Conservation (phyloP, 768 basidiomycete species). For the Hydnomerulius pinastri region DNA sequence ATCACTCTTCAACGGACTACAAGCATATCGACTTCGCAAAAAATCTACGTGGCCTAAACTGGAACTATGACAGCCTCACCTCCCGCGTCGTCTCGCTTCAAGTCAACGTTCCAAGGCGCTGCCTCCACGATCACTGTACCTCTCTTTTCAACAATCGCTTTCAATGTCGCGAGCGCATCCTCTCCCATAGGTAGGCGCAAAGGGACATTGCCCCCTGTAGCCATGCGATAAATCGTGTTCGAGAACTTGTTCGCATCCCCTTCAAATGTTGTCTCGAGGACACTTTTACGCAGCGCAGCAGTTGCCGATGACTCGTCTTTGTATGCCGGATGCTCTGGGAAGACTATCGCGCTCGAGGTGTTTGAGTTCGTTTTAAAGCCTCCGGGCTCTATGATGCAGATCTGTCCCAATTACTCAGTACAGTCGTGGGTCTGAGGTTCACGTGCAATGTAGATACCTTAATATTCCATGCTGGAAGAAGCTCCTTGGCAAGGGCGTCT, state of each 20-base stretch:
- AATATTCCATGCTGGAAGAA: conserved; percentile 46
- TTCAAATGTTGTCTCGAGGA: neutral
- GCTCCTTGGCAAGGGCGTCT: conserved; percentile 34
- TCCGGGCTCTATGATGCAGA: conserved; percentile 21
- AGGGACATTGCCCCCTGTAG: conserved; percentile 9
- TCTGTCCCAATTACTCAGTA: conserved; percentile 2
- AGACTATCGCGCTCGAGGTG: neutral
- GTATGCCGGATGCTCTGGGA: conserved; percentile 13
- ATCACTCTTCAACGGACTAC: too few relatives aligned
- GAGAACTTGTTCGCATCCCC: conserved; percentile 16
- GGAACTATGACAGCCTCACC: neutral
- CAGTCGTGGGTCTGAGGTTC: neutral
- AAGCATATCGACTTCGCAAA: too few relatives aligned
- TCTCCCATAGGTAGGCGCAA: conserved; percentile 11
- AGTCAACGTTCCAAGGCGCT: conserved; percentile 9
- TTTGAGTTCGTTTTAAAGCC: conserved; percentile 11
- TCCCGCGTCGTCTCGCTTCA: conserved; percentile 4
- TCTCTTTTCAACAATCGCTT: neutral
- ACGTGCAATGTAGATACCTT: neutral
- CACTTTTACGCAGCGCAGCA: neutral
- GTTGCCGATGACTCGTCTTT: neutral
- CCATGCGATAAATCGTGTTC: conserved; percentile 8
- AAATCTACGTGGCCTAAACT: too few relatives aligned
- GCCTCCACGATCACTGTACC: conserved; percentile 5
- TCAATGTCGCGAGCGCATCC: conserved; percentile 7